Base-by-base conservation (phyloP, 345 rosid species). In the Eucalyptus marginata region DNA sequence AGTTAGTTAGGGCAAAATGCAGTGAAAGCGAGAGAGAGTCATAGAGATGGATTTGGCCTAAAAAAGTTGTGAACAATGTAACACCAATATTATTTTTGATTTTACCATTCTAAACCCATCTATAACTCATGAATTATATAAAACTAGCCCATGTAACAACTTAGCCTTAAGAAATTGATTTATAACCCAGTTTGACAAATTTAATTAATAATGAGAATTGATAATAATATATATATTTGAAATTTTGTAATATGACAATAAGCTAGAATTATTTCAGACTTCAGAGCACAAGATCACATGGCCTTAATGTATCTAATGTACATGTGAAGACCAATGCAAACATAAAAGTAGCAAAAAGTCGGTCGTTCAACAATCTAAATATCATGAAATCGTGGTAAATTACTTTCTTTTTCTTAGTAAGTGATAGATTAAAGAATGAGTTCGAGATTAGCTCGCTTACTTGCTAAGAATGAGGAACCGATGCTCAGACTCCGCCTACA, bases 11-110 rank as follows among this genome's bases (percentile, higher is more conserved):
- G 25, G 62, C 10, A 4, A 52, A 10, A 54, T 54, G 58, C 10
- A 3, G 2, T 54, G 9, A 54, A 20, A 4, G 25, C 0, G 58
- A 56, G 27, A 56, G 5, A 56, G 59, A 22, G 13, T 56, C 62
- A 24, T 4, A 10, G 20, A 56, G 0, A 2, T 56, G 62, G 13
- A 22, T 56, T 24, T 13, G 0, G 13, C 10, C 3, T 56, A 56
- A 24, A 13, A 22, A 56, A 9, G 29, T 9, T 10, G 13, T 25
- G 13, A 56, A 56, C 3, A 9, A 56, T 0, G 12, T 56, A 56
- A 56, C 29, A 56, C 7, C 62, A 5, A 10, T 56, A 56, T 0
- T 56, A 56, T 56, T 56, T 56, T 56, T 56, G 1, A 25, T 24
- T 56, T 56, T 56, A 22, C 1, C 6, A 24, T 56, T 56, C 3